phyloP scores from a whole-genome alignment of 371 early-diverging fungal species.

The Dinochytrium kinnereticum region DNA sequence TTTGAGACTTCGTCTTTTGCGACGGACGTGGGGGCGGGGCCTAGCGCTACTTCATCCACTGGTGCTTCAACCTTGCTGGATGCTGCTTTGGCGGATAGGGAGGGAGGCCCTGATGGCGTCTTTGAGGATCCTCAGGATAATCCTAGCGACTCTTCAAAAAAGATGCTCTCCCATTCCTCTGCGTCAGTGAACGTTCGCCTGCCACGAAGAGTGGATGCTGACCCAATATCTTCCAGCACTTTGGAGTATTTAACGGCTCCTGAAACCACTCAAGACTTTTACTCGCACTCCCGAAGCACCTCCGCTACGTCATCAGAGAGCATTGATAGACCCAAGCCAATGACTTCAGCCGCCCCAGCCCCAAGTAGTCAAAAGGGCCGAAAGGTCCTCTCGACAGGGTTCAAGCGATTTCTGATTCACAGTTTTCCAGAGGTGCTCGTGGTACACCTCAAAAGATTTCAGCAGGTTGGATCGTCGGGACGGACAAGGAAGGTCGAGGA shows the following conservation, averaged over 20 bases:
- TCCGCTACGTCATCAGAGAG: too few species aligned
- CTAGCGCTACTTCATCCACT: not conserved
- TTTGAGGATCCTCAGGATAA: too few species aligned
- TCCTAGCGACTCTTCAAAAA: too few species aligned
- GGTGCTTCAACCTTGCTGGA: not conserved
- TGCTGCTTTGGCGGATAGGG: not conserved
- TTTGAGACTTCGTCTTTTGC: not conserved
- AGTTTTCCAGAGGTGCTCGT: conserved; percentile 44
- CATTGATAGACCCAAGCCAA: too few species aligned
- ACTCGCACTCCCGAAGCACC: too few species aligned
- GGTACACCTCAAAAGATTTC: conserved; percentile 53
- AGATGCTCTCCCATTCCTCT: too few species aligned
- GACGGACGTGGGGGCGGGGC: not conserved
- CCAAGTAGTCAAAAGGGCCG: not conserved
- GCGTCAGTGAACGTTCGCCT: too few species aligned
- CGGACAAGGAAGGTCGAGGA: conserved; percentile 46
- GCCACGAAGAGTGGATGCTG: too few species aligned
- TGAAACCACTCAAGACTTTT: too few species aligned
- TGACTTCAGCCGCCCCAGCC: too few species aligned
- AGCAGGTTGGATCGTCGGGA: conserved; percentile 34
- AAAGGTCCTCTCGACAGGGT: conserved; percentile 31
- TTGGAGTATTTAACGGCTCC: too few species aligned
- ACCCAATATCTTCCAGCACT: too few species aligned
- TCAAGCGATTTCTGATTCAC: conserved; percentile 50
- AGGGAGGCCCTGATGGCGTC: not conserved